Evolutionary conservation across 495 filamentous ascomycete genomes (phyloP).

Genomic region (Penicillium arizonense): DNA sequence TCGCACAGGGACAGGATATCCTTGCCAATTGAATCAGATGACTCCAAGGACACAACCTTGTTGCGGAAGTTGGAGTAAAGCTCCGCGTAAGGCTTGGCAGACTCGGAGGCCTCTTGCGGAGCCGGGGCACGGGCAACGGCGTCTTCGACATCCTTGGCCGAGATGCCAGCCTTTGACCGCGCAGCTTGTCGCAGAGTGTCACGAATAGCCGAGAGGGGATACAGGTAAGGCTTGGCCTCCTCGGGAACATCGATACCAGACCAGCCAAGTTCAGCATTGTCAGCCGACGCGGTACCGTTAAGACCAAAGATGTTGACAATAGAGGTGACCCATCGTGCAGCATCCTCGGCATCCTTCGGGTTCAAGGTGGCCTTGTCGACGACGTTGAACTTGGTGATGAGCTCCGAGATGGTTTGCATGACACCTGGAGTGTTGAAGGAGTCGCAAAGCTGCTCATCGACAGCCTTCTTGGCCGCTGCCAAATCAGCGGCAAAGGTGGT

Average conservation of each 20-base stretch:
- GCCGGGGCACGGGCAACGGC: slow-evolving; percentile 22
- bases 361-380: slow-evolving; percentile 58
- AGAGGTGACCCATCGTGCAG: slow-evolving; percentile 78
- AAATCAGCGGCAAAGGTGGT: slow-evolving; percentile 43
- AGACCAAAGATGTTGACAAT: slow-evolving; percentile 86
- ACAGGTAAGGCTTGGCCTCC: slow-evolving; percentile 61
- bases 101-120: slow-evolving; percentile 25
- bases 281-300: slow-evolving; percentile 58
- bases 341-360: slow-evolving; percentile 52
- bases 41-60: slow-evolving; percentile 42
- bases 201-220: slow-evolving; percentile 62
- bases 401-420: slow-evolving; percentile 69
- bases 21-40: slow-evolving; percentile 48
- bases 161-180: slow-evolving; percentile 34
- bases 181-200: slow-evolving; percentile 65
- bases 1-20: slow-evolving; percentile 73
- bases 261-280: slow-evolving; percentile 74
- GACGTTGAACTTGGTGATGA: slow-evolving; percentile 73
- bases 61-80: slow-evolving; percentile 37
- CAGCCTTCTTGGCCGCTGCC: slow-evolving; percentile 59
- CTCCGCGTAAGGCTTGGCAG: slow-evolving; percentile 36
- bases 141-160: slow-evolving; percentile 29
- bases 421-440: slow-evolving; percentile 84
- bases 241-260: slow-evolving; percentile 65
- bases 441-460: slow-evolving; percentile 71